Conservation (phyloP, 225 moss, liverwort and hornwort genomes). For the Physcomitrium patens region DNA sequence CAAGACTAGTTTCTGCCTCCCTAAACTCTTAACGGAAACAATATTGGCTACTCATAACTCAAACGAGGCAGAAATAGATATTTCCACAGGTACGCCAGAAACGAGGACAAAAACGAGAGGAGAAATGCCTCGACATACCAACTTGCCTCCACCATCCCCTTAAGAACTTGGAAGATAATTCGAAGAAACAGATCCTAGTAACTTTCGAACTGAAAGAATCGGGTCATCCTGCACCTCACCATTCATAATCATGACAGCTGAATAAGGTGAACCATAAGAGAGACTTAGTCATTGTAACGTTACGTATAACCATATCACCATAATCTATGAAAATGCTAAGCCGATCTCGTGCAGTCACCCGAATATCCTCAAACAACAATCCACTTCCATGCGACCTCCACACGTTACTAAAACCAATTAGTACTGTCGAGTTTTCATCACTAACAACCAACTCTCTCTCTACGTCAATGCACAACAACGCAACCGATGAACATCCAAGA, state of each 20-base stretch:
- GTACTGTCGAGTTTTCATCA: neutral
- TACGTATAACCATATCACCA: neutral
- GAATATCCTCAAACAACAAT: conserved; percentile 18
- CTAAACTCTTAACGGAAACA: neutral
- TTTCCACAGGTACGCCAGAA: neutral
- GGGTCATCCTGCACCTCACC: conserved; percentile 55
- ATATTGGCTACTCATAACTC: neutral
- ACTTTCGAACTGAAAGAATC: conserved; percentile 60
- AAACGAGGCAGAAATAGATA: neutral
- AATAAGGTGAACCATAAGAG: conserved; percentile 3
- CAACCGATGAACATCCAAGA: conserved; percentile 21
- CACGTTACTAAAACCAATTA: neutral
- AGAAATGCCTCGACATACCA: conserved; percentile 6
- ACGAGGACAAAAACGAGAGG: conserved; percentile 15
- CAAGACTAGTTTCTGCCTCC: conserved; percentile 1
- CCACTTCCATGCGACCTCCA: conserved; percentile 11
- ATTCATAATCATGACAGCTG: conserved; percentile 12
- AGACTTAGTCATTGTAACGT: neutral
- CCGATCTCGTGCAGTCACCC: neutral
- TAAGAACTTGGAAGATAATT: conserved; percentile 41
- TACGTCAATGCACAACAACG: conserved; percentile 15
- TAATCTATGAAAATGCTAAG: conserved; percentile 5
- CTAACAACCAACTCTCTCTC: neutral
- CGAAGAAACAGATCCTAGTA: conserved; percentile 45
- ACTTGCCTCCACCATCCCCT: conserved; percentile 27